Evolutionary conservation across 2,329 filamentous ascomycete species (phyloP), one percentile per base, ranked within the genome.

Genomic region (Arthrobotrys pseudoclavata): DNA sequence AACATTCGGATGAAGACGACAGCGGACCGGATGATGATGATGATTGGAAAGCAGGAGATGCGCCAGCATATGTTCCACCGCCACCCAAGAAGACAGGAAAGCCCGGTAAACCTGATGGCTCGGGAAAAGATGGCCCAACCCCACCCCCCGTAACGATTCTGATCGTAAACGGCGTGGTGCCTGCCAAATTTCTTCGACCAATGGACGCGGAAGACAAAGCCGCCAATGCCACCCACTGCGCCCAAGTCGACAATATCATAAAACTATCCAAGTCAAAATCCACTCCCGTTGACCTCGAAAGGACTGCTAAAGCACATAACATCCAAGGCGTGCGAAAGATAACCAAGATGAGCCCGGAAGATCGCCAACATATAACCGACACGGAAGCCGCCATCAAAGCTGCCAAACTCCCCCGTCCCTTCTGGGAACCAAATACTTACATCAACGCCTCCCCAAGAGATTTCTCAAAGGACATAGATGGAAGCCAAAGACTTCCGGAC

Each of bases 361-460:
- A 64, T 13, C 34, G 20, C 37, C n/a, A 31, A 20, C 57, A 13
- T 29, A 67, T 37, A 29, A n/a, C 18, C 10, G 47, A 67, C 10
- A 42, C 70, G 13, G 13, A 4, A 13, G 12, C 18, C 10, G n/a
- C 37, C 2, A n/a, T 70, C 0, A 47, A 1, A 26, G 47, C 15
- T 5, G 26, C 40, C 5, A 45, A 45, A 15, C 40, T 76, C 20
- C 9, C 57, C 1, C 66, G 72, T 0, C 72, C 72, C 7, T 76
- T 70, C 60, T 76, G 72, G 72, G 72, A 76, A 31, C 34, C n/a
- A 45, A 76, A 62, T 7, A 22, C 72, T 3, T 76, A 76, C 22
- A 76, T 76, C 48, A 34, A 5, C 24, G 20, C 22, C 10, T 67
- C 66, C 1, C 6, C 3, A 1, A 37, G 18, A 6, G 29, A 67